Evolutionary conservation across 2,329 filamentous ascomycete species (phyloP).

Genomic region (Xylariaceae sp.): DNA sequence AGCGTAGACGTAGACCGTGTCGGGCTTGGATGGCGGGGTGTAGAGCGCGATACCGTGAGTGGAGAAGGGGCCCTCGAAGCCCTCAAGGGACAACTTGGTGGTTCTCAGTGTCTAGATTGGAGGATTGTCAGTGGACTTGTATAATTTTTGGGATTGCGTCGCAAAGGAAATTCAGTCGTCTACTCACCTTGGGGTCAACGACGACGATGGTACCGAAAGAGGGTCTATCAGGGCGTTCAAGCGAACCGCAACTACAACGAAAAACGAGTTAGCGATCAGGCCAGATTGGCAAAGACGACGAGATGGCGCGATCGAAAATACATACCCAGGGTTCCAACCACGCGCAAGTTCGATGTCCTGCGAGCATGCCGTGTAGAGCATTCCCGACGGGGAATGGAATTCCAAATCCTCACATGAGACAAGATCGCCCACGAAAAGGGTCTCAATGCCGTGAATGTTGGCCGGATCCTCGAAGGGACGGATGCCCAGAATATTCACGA

Average conservation of each 20-base stretch:
- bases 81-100: slow-evolving; percentile 43
- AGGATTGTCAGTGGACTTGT: not conserved
- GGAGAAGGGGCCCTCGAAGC: slow-evolving; percentile 49
- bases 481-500: slow-evolving; percentile 18
- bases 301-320: not conserved
- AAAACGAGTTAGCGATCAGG: not conserved
- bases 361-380: slow-evolving; percentile 54
- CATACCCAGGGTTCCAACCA: slow-evolving; percentile 28
- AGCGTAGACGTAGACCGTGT: slow-evolving; percentile 52
- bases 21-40: slow-evolving; percentile 37
- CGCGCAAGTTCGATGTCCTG: slow-evolving; percentile 30
- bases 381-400: slow-evolving; percentile 42
- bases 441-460: slow-evolving; percentile 25
- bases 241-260: slow-evolving; percentile 15
- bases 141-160: not conserved
- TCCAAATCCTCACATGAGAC: slow-evolving; percentile 57
- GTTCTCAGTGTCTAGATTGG: slow-evolving; percentile 37
- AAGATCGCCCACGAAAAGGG: slow-evolving; percentile 44
- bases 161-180: not conserved
- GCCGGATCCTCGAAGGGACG: slow-evolving; percentile 16
- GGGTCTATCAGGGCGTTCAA: slow-evolving; percentile 36
- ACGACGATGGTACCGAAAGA: slow-evolving; percentile 42
- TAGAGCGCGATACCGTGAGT: slow-evolving; percentile 59
- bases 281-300: not conserved
- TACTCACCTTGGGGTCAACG: slow-evolving; percentile 48